Evolutionary conservation across 2,329 filamentous ascomycete species (phyloP), one percentile per base, ranked within the genome.

Genomic region (Claviceps africana): DNA sequence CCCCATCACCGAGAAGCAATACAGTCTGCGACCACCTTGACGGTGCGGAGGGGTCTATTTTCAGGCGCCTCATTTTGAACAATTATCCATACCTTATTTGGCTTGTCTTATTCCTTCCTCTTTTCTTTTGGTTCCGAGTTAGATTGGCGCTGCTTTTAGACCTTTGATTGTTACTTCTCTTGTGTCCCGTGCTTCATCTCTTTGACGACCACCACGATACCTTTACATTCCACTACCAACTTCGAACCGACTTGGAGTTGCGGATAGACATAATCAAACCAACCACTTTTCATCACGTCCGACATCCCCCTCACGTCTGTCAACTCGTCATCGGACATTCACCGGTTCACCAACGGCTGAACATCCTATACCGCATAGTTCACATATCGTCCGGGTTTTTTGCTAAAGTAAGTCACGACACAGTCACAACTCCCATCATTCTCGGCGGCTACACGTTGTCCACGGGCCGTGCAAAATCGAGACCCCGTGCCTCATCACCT

Each of bases 81-180:
- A 39, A 43, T n/a, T 46, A 17, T 35, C 30, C 6, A 47, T 11
- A 47, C 39, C 51, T 45, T 22, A 39, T 54, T 57, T 28, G 47
- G 44, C 40, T 42, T 56, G 55, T 47, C 37, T 55, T 42, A 30
- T 59, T 61, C 65, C 59, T 56, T 49, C 19, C 57, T 53, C 58
- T 59, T 65, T 6, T 22, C 33, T 50, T 25, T 62, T 59, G 60
- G 60, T 60, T 61, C 60, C 62, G 62, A 63, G 59, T 65, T 69
- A 69, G 67, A 69, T 64, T 52, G 46, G 64, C 64, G 59, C 63
- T 62, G 65, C 62, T 66, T 68, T 70, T 70, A 67, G 69, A 63
- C 25, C 35, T 62, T 59, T 55, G n/a, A n/a, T n/a, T n/a, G 50
- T 58, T 57, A 19, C 58, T 60, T 55, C 56, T 55, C 50, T 50